Percentiles rank a stretch among this genome's conserved stretches.
These are phyloP conservation scores for Phanerochaete sordida DNA, from an alignment of 768 basidiomycete genomes.

Conservation along the genomic window DNA sequence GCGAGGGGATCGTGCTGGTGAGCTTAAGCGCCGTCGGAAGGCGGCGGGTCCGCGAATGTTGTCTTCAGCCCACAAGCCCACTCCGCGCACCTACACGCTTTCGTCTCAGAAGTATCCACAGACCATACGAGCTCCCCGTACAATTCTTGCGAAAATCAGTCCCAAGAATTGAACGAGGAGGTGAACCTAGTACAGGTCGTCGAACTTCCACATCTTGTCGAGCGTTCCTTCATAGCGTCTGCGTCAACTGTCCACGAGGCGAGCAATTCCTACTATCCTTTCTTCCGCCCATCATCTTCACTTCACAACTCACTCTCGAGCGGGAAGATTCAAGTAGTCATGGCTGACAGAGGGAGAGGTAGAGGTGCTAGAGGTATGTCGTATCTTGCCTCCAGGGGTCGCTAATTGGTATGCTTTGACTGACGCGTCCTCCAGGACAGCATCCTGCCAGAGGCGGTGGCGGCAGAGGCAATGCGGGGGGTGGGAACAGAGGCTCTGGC, in stretches of 20 bases:
- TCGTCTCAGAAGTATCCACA: neutral
- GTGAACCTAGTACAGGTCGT: neutral
- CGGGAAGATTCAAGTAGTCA: too few relatives aligned
- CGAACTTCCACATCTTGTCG: neutral
- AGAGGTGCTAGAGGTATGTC: too few relatives aligned
- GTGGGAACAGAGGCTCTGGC: neutral
- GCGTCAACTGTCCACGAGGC: neutral
- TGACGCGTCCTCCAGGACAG: neutral
- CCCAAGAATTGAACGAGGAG: neutral
- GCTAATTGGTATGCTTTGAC: too few relatives aligned
- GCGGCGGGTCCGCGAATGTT: too few relatives aligned
- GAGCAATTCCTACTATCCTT: neutral
- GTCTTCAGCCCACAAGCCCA: too few relatives aligned
- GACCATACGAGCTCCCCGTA: neutral
- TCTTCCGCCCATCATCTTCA: too few relatives aligned
- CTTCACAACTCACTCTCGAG: too few relatives aligned
- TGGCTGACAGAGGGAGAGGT: neutral
- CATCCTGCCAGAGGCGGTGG: neutral
- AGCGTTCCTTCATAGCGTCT: neutral
- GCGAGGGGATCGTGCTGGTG: too few relatives aligned
- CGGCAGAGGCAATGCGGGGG: neutral
- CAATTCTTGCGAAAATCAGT: neutral
- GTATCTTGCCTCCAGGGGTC: too few relatives aligned
- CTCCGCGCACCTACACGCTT: too few relatives aligned
- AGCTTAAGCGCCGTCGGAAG: too few relatives aligned